Conservation (phyloP, 2,329 filamentous ascomycete genomes). For the Diplocarpon rosae region DNA sequence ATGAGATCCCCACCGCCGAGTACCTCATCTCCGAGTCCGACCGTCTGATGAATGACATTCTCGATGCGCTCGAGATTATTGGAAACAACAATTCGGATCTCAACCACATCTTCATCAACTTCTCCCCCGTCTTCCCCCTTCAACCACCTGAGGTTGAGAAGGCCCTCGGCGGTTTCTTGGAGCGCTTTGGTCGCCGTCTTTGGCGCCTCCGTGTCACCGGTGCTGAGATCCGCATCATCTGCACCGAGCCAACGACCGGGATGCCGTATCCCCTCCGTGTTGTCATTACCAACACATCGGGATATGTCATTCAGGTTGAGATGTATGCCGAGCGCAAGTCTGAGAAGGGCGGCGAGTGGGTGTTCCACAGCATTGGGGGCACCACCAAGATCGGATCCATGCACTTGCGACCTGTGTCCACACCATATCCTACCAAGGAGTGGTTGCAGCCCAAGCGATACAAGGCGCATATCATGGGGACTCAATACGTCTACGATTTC, state of each 20-base stretch:
- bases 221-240: conserved; percentile 96
- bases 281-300: conserved; percentile 95
- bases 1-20: conserved; percentile 96
- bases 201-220: conserved; percentile 96
- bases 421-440: conserved; percentile 95
- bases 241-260: conserved; percentile 78
- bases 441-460: conserved; percentile 98
- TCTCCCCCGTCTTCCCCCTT: conserved; percentile 91
- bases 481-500: conserved; percentile 99
- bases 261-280: conserved; percentile 86
- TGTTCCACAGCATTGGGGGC: conserved; percentile 95
- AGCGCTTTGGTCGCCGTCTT: conserved; percentile 86
- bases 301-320: conserved; percentile 95
- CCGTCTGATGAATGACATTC: conserved; percentile 91
- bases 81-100: conserved; percentile 98
- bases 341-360: conserved; percentile 86
- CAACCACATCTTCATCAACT: conserved; percentile 99
- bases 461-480: conserved; percentile 98
- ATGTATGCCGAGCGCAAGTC: conserved; percentile 97
- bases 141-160: conserved; percentile 83
- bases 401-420: conserved; percentile 83
- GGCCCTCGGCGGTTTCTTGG: conserved; percentile 87
- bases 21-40: conserved; percentile 97
- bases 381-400: conserved; percentile 92
- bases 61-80: conserved; percentile 95